These are phyloP conservation scores for Pouteria glomerata DNA, from an alignment of 148 eudicot genomes.

Conservation along the genomic window DNA sequence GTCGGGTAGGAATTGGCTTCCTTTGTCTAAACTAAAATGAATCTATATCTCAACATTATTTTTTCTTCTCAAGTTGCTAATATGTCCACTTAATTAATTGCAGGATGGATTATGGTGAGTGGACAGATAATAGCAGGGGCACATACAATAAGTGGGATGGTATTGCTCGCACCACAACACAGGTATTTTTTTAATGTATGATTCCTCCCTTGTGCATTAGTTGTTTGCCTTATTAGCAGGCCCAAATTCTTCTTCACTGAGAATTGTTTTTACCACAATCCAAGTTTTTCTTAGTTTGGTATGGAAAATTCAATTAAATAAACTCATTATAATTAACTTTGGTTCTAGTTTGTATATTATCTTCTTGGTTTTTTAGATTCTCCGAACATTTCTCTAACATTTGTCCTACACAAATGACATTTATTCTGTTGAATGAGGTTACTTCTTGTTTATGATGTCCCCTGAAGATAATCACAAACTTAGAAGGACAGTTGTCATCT, in stretches of 20 bases:
- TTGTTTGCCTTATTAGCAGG: neutral
- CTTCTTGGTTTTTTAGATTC: neutral
- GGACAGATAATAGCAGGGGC: slow-evolving; percentile 88
- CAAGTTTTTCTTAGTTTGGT: neutral
- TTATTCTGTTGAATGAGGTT: neutral
- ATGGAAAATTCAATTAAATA: neutral
- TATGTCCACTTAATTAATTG: neutral
- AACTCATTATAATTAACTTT: neutral
- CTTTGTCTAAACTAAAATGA: neutral
- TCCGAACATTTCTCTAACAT: neutral
- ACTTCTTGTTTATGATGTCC: neutral
- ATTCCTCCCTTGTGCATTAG: neutral
- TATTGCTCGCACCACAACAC: slow-evolving; percentile 81
- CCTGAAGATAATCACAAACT: neutral
- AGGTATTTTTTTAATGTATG: slow-evolving; percentile 37
- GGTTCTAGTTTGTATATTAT: neutral
- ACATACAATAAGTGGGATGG: slow-evolving; percentile 99
- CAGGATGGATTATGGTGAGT: slow-evolving; percentile 96
- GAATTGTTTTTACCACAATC: neutral
- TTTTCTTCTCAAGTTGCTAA: neutral
- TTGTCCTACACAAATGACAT: neutral
- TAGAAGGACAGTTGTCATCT: neutral
- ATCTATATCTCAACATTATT: neutral
- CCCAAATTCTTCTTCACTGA: neutral
- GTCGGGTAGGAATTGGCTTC: slow-evolving; percentile 66